Conservation (phyloP, 1,139 yeast genomes). For the Candida tunisiensis region DNA sequence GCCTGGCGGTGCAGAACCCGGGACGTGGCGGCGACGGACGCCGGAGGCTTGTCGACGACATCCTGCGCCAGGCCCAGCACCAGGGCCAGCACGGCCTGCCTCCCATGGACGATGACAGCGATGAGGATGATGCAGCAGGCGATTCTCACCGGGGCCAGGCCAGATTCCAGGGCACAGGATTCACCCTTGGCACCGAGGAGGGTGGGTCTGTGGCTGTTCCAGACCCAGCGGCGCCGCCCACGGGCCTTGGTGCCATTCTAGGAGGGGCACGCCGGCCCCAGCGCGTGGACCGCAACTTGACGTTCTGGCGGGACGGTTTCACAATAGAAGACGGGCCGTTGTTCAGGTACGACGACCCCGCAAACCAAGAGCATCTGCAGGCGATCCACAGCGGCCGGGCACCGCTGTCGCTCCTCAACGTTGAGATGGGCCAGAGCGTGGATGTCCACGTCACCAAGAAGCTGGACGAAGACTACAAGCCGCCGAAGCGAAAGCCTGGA, state of each 20-base stretch:
- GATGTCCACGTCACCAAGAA: conserved; percentile 77
- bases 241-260: conserved; percentile 1
- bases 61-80: conserved; percentile 39
- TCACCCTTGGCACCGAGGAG: conserved; percentile 51
- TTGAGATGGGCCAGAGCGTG: conserved; percentile 86
- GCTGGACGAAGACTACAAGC: conserved; percentile 63
- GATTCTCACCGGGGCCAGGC: too few relatives aligned
- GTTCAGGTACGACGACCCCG: conserved; percentile 81
- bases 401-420: conserved; percentile 71
- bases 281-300: conserved; percentile 37
- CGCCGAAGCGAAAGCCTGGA: conserved; percentile 50
- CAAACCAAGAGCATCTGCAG: conserved; percentile 54
- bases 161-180: conserved; percentile 59
- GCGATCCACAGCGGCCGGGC: conserved; percentile 86
- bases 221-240: conserved; percentile 4
- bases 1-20: conserved; percentile 86
- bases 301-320: conserved; percentile 95
- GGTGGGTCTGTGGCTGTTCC: conserved; percentile 9
- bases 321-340: conserved; percentile 84
- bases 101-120: conserved; percentile 7
- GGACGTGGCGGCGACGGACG: conserved; percentile 13
- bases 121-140: conserved; percentile 2
- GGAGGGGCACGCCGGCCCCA: conserved; percentile 4
- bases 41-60: conserved; percentile 32
- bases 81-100: conserved; percentile 6